Evolutionary conservation across 2,329 filamentous ascomycete genomes (phyloP), one percentile per base, ranked within the genome.

Genomic region (Colletotrichum costaricense): DNA sequence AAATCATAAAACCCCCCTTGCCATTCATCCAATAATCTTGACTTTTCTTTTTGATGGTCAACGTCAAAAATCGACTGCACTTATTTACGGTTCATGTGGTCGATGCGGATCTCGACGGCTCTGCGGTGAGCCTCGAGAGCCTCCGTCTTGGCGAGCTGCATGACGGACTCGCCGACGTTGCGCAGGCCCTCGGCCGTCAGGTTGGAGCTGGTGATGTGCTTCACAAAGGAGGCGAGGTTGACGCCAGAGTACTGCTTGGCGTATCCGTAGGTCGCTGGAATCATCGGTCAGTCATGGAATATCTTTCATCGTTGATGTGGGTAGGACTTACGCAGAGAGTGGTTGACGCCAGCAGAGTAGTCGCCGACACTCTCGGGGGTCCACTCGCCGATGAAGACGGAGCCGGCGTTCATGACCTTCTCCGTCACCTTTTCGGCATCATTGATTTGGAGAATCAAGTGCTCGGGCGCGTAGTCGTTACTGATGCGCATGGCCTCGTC

Each of bases 161-260:
- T 98, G 65, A 99, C 97, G 5, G 97, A 95, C 66, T 88, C 86
- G 42, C 96, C 95, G 2, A 99, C 93, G 78, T 97, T 97, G 78
- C 89, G 89, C 75, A 99, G 86, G 26, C 97, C 97, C 78, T 98
- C 90, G 22, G 92, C 90, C 1, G 95, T 97, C 74, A 99, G 88
- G 82, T 97, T 94, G 0, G 95, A 95, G 85, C 94, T 97, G 49
- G 97, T 99, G 80, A 99, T 98, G 87, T 98, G 95, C 87, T 99
- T 99, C 82, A 98, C 90, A 84, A 98, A 99, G 2, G 96, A 98
- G 38, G 91, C 95, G 6, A 99, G 90, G 83, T 98, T 99, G 80
- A 99, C 97, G 65, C 97, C 97, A 6, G 95, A 98, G 86, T 99
- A 99, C 83, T 99, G 97, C 85, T 97, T 98, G 62, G 97, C 97